phyloP scores from a whole-genome alignment of 1,284 basidiomycete species.

The Apiotrichum laibachii region DNA sequence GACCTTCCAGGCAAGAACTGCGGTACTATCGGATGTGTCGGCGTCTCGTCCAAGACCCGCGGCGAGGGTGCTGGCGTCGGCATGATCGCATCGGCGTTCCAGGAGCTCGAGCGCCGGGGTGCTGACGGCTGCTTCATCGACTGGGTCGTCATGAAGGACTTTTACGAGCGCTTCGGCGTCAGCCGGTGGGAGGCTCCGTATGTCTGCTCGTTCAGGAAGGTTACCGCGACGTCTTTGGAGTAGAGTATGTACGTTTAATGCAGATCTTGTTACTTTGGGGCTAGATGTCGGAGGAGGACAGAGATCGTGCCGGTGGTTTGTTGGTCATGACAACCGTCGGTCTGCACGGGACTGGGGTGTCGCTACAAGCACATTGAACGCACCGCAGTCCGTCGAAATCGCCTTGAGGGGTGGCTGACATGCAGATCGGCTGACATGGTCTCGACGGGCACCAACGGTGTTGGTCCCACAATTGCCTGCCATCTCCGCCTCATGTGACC shows the following conservation, averaged over 20 bases:
- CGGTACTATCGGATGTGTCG: slow-evolving; percentile 24
- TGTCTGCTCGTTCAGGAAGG: neutral
- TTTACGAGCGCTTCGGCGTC: slow-evolving; percentile 26
- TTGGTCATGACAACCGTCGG: no score
- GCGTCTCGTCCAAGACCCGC: slow-evolving; percentile 15
- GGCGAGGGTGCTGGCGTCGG: slow-evolving; percentile 23
- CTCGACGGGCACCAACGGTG: no score
- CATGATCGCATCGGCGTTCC: slow-evolving; percentile 21
- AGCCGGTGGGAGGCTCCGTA: slow-evolving; percentile 24
- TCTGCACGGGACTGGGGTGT: no score
- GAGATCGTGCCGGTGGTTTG: no score
- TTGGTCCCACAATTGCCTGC: no score
- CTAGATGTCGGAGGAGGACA: no score
- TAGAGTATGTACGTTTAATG: neutral
- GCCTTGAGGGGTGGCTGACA: no score
- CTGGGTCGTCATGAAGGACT: slow-evolving; percentile 28
- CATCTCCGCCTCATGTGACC: no score
- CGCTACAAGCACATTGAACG: no score
- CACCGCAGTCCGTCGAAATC: no score
- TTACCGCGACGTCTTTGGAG: neutral
- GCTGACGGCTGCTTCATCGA: slow-evolving; percentile 33
- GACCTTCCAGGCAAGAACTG: slow-evolving; percentile 17
- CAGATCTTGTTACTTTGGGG: no score
- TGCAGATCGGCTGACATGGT: no score
- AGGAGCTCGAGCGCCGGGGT: slow-evolving; percentile 19